Conservation (phyloP, 1,284 basidiomycete genomes). For the Ustanciosporium gigantosporum region DNA sequence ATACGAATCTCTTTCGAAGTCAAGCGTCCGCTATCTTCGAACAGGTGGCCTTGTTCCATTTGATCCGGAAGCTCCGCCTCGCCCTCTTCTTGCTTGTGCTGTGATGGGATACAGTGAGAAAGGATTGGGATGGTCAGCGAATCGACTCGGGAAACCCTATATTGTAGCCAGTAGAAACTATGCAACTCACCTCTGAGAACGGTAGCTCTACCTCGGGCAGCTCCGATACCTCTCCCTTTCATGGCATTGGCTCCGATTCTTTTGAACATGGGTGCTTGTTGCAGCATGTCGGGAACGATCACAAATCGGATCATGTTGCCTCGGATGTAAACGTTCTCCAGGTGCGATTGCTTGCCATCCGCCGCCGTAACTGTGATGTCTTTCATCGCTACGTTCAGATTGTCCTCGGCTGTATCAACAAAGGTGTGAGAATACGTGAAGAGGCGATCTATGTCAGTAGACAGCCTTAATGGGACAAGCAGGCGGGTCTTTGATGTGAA, state of each 20-base stretch:
- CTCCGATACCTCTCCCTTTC: slow-evolving; percentile 98
- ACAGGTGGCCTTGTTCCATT: slow-evolving; percentile 14
- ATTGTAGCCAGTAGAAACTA: too few relatives aligned
- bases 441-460: background rate
- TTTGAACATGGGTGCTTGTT: slow-evolving; percentile 99
- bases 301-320: slow-evolving; percentile 91
- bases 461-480: too few relatives aligned
- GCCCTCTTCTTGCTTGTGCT: slow-evolving; percentile 42
- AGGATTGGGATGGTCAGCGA: too few relatives aligned
- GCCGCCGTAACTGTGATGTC: slow-evolving; percentile 97
- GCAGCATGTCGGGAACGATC: slow-evolving; percentile 98
- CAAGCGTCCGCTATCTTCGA: slow-evolving; percentile 18
- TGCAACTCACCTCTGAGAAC: slow-evolving; percentile 76
- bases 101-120: background rate
- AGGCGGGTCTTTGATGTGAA: too few relatives aligned
- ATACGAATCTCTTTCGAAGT: too few relatives aligned
- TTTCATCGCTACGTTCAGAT: slow-evolving; percentile 92
- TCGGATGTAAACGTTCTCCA: slow-evolving; percentile 98
- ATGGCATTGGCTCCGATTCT: slow-evolving; percentile 96
- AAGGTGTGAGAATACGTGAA: background rate
- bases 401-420: slow-evolving; percentile 95
- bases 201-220: slow-evolving; percentile 92
- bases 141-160: too few relatives aligned
- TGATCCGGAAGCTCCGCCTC: slow-evolving; percentile 19
- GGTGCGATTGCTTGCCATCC: slow-evolving; percentile 97